These are phyloP conservation scores for Wickerhamia fluorescens DNA, from an alignment of 805 yeast genomes.

Conservation along the genomic window DNA sequence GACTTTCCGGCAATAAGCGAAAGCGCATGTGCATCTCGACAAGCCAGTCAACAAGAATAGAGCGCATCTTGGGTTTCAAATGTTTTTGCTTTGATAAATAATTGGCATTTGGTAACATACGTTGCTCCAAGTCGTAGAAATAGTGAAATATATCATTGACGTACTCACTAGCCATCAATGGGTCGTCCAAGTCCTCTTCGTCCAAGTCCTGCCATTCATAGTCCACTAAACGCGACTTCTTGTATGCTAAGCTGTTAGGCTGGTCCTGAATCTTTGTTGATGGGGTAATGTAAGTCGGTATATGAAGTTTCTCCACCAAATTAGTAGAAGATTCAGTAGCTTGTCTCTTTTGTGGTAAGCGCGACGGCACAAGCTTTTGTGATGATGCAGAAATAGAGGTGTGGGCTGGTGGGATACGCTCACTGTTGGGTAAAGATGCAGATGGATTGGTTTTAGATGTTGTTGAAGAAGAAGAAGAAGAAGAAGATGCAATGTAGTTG, in stretches of 20 bases:
- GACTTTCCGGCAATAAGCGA: constrained; percentile 77
- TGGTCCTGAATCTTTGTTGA: constrained; percentile 1
- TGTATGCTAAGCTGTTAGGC: constrained; percentile 16
- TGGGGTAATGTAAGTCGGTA: constrained; percentile 6
- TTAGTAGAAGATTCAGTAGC: constrained; percentile 51
- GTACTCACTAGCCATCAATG: constrained; percentile 87
- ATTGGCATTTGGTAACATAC: constrained; percentile 67
- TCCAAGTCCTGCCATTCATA: constrained; percentile 70
- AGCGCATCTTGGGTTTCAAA: constrained; percentile 75
- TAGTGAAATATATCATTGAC: constrained; percentile 81
- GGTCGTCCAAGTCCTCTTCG: constrained; percentile 62
- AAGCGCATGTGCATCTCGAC: constrained; percentile 83
- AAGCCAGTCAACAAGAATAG: constrained; percentile 88
- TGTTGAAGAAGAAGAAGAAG: constrained; percentile 1
- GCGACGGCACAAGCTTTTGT: constrained; percentile 19
- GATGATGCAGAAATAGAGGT: constrained; percentile 4
- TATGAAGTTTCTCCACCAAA: constrained; percentile 27
- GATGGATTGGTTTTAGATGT: constrained; percentile 1
- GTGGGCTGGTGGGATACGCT: neutral
- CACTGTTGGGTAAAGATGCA: no score
- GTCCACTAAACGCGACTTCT: constrained; percentile 34
- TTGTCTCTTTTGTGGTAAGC: constrained; percentile 44
- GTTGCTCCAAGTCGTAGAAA: constrained; percentile 61
- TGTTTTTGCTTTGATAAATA: constrained; percentile 59
- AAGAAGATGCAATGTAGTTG: constrained; percentile 2